Evolutionary conservation across 768 basidiomycete genomes (phyloP), one percentile per base, ranked within the genome.

Genomic region (Boletus barrowsii): DNA sequence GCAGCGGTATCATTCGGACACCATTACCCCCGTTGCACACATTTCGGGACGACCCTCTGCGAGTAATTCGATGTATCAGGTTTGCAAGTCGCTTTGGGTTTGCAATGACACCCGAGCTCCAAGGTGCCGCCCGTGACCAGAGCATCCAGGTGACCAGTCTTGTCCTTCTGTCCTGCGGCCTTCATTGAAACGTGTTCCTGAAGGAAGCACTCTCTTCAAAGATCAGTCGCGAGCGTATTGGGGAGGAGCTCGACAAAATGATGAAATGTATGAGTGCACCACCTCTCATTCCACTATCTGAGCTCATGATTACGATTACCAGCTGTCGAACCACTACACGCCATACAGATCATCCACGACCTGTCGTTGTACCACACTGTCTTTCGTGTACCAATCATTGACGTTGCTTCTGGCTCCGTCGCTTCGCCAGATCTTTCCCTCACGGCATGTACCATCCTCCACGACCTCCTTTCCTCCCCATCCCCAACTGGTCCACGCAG

Each of bases 201-300:
- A 62, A 82, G 93, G 72, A 79, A 45, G 88, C 86, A 0, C 72
- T 97, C 15, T 73, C 82, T 10, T 76, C 75, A 2, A 97, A 98
- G 68, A 90, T 99, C 43, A 88, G 88, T 33, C 82, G 92, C 48
- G 97, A 98, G 73, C 82, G 97, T 17, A 83, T 94, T 6, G 95
- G 95, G 1, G 89, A 89, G 57, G 97, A 99, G 70, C 64, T 98
- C 14, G 82, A 88, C 57, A 99, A 98, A 69, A 98, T 98, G 90
- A 79, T 98, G 67, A 85, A 85, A 76, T 87, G 96, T 87, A n/a
- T 30, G 56, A 49, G 22, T 48, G 22, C 20, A 29, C 1, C 40
- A 36, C 39, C 11, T 56, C 30, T 47, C 51, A 43, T 26, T 48
- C 14, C 54, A 43, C 9, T 35, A 17, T 35, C 51, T 5, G 30